Evolutionary conservation across 768 basidiomycete genomes (phyloP).

Genomic region (Russula earlei): DNA sequence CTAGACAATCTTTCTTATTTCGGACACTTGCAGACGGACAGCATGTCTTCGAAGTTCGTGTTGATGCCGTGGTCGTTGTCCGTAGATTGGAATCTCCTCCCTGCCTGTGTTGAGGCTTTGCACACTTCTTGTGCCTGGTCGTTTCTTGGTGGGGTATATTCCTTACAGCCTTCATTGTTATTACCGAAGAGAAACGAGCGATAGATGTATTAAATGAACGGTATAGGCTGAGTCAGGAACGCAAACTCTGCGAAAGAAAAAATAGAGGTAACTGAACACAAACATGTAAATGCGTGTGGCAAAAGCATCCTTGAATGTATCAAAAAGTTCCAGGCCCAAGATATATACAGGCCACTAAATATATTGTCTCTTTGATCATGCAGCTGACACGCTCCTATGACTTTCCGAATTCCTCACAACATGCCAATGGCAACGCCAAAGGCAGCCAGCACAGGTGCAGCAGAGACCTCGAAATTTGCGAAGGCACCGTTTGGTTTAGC

Average conservation of each 20-base stretch:
- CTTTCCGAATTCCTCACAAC: slow-evolving; percentile 5
- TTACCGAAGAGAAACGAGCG: slow-evolving; percentile 3
- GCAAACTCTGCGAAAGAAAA: background rate
- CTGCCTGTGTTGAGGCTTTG: slow-evolving; percentile 16
- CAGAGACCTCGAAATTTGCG: slow-evolving; percentile 4
- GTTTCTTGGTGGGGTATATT: slow-evolving; percentile 17
- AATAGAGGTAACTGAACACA: background rate
- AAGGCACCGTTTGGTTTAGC: slow-evolving; percentile 5
- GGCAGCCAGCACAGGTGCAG: slow-evolving; percentile 15
- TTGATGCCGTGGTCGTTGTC: slow-evolving; percentile 16
- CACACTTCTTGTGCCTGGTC: background rate
- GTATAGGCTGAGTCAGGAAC: slow-evolving; percentile 1
- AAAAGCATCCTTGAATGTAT: background rate
- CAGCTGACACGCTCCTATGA: background rate
- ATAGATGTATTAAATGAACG: slow-evolving; percentile 14
- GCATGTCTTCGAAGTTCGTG: slow-evolving; percentile 9
- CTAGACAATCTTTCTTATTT: background rate
- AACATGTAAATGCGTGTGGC: background rate
- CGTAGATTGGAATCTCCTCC: slow-evolving; percentile 6
- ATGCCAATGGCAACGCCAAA: slow-evolving; percentile 16
- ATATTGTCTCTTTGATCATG: slow-evolving; percentile 2
- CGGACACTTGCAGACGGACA: slow-evolving; percentile 19
- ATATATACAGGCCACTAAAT: background rate
- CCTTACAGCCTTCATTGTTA: too few species aligned
- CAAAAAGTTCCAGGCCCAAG: background rate